Evolutionary conservation across 345 rosid species (phyloP), one percentile per base, ranked within the genome.

Genomic region (Brassica rapa): DNA sequence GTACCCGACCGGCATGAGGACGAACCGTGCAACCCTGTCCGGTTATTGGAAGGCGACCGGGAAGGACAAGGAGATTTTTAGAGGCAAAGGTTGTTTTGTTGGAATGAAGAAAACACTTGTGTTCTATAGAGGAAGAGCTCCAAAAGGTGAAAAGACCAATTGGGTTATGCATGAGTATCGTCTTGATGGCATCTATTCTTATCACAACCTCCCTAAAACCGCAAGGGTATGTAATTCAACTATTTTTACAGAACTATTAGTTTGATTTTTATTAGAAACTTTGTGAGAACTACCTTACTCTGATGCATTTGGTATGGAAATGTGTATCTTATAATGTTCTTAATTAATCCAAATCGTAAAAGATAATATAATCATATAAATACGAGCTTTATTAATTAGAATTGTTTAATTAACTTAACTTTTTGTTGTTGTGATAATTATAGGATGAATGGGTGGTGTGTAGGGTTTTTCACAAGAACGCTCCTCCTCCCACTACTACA

Each of bases 31-130:
- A 1, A 95, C 99, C 9, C 84, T 80, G 29, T 83, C 97, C 6
- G 99, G 99, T 7, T 93, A 93, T 72, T 95, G 99, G 99, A 95
- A 95, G 83, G 99, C 98, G 1, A 95, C 99, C 0, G 99, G 99
- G 0, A 93, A 93, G 70, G 99, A 95, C 39, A 95, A 88, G 64
- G 91, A 91, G 88, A 93, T 95, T 49, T 88, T 69, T 87, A 86
- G 66, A 78, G 98, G 93, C 2, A 89, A 81, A 77, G 77, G 79
- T 15, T 73, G 86, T 81, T 92, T 91, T 59, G 94, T 95, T 64
- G 99, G 99, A 62, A 95, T 95, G 99, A 95, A 95, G 89, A 95
- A 95, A 86, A 95, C 99, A 2, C 98, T 95, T 75, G 99, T 95
- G 23, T 95, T 95, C 80, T 95, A 95, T 85, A 83, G 2, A 81